Evolutionary conservation across 352 stramenopile species (phyloP), one percentile per base, ranked within the genome.

Genomic region (Peronospora destructor): DNA sequence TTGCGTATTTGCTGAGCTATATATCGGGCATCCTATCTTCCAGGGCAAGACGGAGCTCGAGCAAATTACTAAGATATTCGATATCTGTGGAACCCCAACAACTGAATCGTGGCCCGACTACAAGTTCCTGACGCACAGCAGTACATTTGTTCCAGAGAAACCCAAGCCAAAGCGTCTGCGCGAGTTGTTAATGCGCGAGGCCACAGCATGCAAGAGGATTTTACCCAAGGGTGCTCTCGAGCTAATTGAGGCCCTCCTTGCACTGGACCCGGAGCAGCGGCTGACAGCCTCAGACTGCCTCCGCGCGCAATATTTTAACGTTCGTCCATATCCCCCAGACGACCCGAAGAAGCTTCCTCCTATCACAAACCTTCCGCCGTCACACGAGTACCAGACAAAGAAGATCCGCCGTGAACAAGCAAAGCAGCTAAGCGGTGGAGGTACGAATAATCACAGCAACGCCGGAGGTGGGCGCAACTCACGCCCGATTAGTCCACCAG

Each of bases 241-340:
- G 49, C 66, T 98, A 39, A 85, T 98, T 29, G 79, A 89, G 42
- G 84, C 90, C 48, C 84, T 98, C 63, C 73, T 99, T 6, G 85
- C 95, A 39, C 92, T 98, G 53, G 94, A 99, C 66, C 95, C 95
- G 3, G 83, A 95, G 32, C 78, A 94, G 52, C 76, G 96, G 3
- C 75, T 98, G 41, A 98, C 93, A 0, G 93, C 94, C 0, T 68
- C 89, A 1, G 83, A 95, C 37, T 95, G 92, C 16, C 61, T 98
- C 30, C 85, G 94, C 41, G 87, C 98, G 64, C 61, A 76, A 3
- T 99, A 98, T 62, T 99, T 99, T 71, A 76, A 85, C 32, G 53
- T 62, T 9, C 67, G 82, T 1, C 84, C 84, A n/a, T 80, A 70
- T 39, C 67, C 76, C 2, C 78, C 79, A 0, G 60, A 61, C 30